Evolutionary conservation across 345 rosid species (phyloP).

Genomic region (Populus nigra): DNA sequence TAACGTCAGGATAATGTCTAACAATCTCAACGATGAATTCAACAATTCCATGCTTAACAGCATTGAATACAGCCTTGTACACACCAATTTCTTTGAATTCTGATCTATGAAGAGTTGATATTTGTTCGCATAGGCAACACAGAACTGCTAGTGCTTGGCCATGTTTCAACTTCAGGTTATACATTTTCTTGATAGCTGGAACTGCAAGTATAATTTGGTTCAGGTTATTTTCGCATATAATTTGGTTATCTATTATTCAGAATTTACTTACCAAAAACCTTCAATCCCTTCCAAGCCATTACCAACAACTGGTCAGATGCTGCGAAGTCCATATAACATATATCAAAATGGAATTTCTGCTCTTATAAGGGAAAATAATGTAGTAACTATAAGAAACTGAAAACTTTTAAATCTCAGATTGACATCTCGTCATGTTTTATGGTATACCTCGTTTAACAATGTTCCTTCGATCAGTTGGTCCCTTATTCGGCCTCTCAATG

Average conservation of each 20-base stretch:
- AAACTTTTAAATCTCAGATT: background rate
- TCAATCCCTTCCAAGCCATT: constrained; percentile 13
- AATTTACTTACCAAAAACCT: constrained; percentile 19
- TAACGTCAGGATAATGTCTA: constrained; percentile 48
- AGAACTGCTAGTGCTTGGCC: constrained; percentile 49
- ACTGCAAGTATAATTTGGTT: constrained; percentile 28
- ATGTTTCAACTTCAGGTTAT: constrained; percentile 53
- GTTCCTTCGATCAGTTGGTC: constrained; percentile 8
- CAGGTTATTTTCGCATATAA: constrained; percentile 1
- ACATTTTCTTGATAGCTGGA: constrained; percentile 41
- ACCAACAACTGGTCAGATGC: constrained; percentile 11
- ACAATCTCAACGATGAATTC: constrained; percentile 56
- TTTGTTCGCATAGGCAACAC: constrained; percentile 44
- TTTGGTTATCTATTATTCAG: background rate
- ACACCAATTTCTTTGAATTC: constrained; percentile 36
- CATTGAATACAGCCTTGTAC: constrained; percentile 46
- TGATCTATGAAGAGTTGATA: constrained; percentile 31
- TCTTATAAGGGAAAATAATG: background rate
- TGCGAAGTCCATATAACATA: background rate
- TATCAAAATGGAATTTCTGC: background rate
- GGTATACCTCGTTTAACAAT: constrained; percentile 11
- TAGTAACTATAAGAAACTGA: background rate
- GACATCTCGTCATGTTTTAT: background rate
- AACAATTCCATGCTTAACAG: constrained; percentile 56
- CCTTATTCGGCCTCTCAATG: constrained; percentile 9